phyloP scores from a whole-genome alignment of 306 rosid species.

The Prunus salicina region DNA sequence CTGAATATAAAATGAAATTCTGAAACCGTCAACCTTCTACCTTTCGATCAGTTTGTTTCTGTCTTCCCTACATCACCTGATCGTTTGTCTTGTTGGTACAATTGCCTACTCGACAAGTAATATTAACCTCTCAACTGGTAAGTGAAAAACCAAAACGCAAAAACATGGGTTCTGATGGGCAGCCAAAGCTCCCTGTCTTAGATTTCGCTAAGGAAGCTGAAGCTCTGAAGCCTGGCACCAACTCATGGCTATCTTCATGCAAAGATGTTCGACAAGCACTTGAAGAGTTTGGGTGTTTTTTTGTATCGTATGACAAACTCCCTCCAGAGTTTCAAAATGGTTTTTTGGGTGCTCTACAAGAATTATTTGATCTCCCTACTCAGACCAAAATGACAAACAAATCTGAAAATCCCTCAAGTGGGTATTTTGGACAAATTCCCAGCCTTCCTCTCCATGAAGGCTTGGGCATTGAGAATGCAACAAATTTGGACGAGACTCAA shows the following conservation, averaged over 20 bases:
- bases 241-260: slow-evolving; percentile 24
- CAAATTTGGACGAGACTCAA: slow-evolving; percentile 25
- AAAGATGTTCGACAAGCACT: slow-evolving; percentile 34
- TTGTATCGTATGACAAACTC: slow-evolving; percentile 23
- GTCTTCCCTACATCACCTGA: background rate
- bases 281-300: slow-evolving; percentile 45
- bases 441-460: slow-evolving; percentile 48
- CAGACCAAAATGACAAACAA: slow-evolving; percentile 41
- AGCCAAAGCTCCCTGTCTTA: slow-evolving; percentile 35
- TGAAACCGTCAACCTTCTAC: no score
- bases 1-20: no score
- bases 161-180: slow-evolving; percentile 28
- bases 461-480: slow-evolving; percentile 47
- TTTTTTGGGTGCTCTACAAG: slow-evolving; percentile 24
- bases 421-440: slow-evolving; percentile 44
- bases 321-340: slow-evolving; percentile 1
- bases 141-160: background rate
- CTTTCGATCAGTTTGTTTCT: no score
- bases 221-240: slow-evolving; percentile 26
- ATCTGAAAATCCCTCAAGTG: slow-evolving; percentile 44
- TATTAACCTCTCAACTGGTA: background rate
- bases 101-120: background rate
- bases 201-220: slow-evolving; percentile 27
- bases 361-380: slow-evolving; percentile 40
- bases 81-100: background rate